Conservation (phyloP, 2,329 filamentous ascomycete species). For the Hypoxylon sp. region DNA sequence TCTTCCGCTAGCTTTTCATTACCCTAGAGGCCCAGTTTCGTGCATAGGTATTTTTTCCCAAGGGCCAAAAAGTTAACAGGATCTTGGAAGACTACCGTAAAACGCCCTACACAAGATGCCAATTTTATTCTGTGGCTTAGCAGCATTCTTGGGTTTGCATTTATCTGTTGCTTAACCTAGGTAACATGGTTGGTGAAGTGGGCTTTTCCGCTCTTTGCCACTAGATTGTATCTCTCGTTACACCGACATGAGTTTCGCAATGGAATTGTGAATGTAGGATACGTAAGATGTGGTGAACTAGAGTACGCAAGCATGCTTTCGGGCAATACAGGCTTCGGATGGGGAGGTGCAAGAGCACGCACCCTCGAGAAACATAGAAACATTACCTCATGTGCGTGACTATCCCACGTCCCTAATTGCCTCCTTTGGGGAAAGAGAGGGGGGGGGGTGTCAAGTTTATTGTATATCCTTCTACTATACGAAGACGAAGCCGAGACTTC, state of each 20-base stretch:
- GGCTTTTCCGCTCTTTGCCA: neutral
- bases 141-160: neutral
- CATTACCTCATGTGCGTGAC: neutral
- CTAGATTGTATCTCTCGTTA: neutral
- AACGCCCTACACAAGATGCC: neutral
- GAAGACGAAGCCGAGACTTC: slow-evolving; percentile 5
- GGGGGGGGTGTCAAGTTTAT: slow-evolving; percentile 5
- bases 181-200: neutral
- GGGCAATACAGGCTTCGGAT: slow-evolving; percentile 9
- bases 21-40: neutral
- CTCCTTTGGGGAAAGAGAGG: neutral
- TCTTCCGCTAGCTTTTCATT: slow-evolving; percentile 1
- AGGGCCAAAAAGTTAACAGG: neutral
- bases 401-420: neutral
- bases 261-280: neutral
- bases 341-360: neutral
- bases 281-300: neutral
- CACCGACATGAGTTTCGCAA: neutral
- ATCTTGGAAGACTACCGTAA: slow-evolving; percentile 2
- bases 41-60: neutral
- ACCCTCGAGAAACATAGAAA: neutral
- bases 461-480: neutral
- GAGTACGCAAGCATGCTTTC: slow-evolving; percentile 11
- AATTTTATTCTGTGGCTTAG: neutral
- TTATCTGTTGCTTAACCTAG: neutral